These are phyloP conservation scores for Moniliophthora roreri DNA, from an alignment of 1,284 basidiomycete species.

Conservation along the genomic window DNA sequence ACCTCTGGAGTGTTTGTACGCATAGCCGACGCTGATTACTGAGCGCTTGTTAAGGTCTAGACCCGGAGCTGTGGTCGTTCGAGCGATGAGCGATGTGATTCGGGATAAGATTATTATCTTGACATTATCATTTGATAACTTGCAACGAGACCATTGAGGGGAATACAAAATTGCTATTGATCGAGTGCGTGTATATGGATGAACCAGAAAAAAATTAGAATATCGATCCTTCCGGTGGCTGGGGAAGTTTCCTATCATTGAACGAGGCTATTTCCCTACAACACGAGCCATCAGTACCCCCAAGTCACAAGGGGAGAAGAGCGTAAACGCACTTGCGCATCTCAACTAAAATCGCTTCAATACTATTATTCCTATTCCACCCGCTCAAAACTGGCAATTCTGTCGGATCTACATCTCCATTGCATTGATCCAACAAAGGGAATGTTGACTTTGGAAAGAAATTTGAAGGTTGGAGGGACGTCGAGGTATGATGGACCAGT, in stretches of 20 bases:
- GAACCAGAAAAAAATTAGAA: constrained; percentile 44
- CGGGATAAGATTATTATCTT: too few relatives aligned
- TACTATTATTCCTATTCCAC: constrained; percentile 77
- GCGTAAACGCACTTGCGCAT: constrained; percentile 71
- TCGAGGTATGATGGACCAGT: constrained; percentile 87
- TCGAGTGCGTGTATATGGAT: too few relatives aligned
- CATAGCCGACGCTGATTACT: too few relatives aligned
- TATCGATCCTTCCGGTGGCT: constrained; percentile 86
- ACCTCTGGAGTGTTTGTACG: too few relatives aligned
- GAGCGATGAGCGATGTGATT: too few relatives aligned
- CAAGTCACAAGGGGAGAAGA: background rate
- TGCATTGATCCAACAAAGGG: constrained; percentile 82
- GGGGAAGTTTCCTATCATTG: constrained; percentile 90
- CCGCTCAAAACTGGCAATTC: constrained; percentile 70
- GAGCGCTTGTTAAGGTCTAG: too few relatives aligned
- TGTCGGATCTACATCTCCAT: constrained; percentile 76
- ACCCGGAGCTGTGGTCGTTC: too few relatives aligned
- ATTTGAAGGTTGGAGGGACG: constrained; percentile 74
- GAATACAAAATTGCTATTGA: too few relatives aligned
- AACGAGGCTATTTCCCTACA: constrained; percentile 91
- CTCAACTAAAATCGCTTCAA: constrained; percentile 88
- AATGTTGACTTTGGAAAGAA: constrained; percentile 91
- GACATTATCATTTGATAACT: too few relatives aligned
- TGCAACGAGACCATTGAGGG: too few relatives aligned
- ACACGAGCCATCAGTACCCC: too few relatives aligned